Evolutionary conservation across 306 rosid genomes (phyloP), one percentile per base, ranked within the genome.

Genomic region (Pueraria montana): DNA sequence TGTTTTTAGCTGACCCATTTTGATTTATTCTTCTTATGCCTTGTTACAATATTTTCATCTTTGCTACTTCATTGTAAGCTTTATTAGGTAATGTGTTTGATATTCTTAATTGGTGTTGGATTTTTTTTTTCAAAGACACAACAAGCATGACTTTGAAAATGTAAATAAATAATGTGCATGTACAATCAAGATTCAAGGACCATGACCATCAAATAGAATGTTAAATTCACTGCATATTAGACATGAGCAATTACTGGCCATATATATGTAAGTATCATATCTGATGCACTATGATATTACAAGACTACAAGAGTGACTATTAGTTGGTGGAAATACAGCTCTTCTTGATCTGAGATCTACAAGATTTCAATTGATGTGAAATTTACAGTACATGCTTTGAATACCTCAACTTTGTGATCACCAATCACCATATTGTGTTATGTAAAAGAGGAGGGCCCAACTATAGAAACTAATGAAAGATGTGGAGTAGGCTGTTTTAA

Each of bases 371-470:
- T 14, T 72, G 71, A 42, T 11, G 12, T 42, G 30, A 53, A 77
- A 24, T 45, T 42, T 62, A 3, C 43, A 55, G 23, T 48, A 50
- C 61, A 8, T 79, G 40, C n/a, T 34, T 78, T 26, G 64, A 70
- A 52, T 58, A 12, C 72, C 77, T 66, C 78, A 86, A 76, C 59
- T 17, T 84, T 5, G 24, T 49, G 49, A 42, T 26, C 56, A 62
- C 52, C 68, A 24, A 42, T 26, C 64, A 73, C 46, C 71, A 16
- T 53, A 27, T 56, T 43, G 34, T 1, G 0, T 40, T 63, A 49
- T 67, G 27, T 45, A 40, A 23, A 42, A 49, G 59, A 16, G 12
- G 36, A 69, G 11, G 21, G 55, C 50, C n/a, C 38, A 62, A 52
- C 26, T 65, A 21, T 30, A 64, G 30, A 72, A 72, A 43, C 69